Percentiles rank a stretch among this genome's conserved stretches.
These are phyloP conservation scores for Ceratocystiopsis brevicomis DNA, from an alignment of 2,329 filamentous ascomycete species.

Conservation along the genomic window DNA sequence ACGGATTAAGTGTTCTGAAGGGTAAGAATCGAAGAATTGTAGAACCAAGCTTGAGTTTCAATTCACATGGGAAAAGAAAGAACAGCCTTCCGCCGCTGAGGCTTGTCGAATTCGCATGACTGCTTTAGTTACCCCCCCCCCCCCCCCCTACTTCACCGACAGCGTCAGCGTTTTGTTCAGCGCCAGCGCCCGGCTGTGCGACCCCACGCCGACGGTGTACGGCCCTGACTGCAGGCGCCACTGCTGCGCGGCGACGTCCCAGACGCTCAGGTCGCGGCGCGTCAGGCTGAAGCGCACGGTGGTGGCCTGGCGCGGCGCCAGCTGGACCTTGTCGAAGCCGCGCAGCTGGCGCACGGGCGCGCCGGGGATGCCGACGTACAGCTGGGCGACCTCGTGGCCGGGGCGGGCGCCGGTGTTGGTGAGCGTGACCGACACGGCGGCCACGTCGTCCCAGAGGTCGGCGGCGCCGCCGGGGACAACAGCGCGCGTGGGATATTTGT, in stretches of 20 bases:
- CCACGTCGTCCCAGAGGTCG: conserved; percentile 26
- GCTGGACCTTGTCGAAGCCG: conserved; percentile 17
- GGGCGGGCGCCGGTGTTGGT: conserved; percentile 42
- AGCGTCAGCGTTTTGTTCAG: no score
- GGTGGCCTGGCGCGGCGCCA: conserved; percentile 14
- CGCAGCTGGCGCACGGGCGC: conserved; percentile 17
- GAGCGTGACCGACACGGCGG: conserved; percentile 37
- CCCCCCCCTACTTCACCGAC: no score
- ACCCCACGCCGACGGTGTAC: no score
- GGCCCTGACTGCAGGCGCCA: conserved; percentile 22
- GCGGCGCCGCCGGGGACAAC: conserved; percentile 24
- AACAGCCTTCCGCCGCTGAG: no score
- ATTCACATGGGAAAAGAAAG: no score
- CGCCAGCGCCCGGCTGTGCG: no score
- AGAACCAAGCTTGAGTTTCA: no score
- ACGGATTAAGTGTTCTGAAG: no score
- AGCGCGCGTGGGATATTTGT: conserved; percentile 12
- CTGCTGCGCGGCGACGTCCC: conserved; percentile 27
- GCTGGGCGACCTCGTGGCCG: conserved; percentile 49
- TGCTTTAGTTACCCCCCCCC: no score
- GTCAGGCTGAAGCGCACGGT: conserved; percentile 19
- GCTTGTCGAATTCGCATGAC: no score
- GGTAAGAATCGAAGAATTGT: no score
- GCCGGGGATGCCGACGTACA: conserved; percentile 28
- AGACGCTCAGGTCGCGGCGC: conserved; percentile 27